A percentile compares a stretch with the other conserved stretches of the same genome.
phyloP scores from a whole-genome alignment of 2,329 filamentous ascomycete genomes.

The Blumeria graminis region DNA sequence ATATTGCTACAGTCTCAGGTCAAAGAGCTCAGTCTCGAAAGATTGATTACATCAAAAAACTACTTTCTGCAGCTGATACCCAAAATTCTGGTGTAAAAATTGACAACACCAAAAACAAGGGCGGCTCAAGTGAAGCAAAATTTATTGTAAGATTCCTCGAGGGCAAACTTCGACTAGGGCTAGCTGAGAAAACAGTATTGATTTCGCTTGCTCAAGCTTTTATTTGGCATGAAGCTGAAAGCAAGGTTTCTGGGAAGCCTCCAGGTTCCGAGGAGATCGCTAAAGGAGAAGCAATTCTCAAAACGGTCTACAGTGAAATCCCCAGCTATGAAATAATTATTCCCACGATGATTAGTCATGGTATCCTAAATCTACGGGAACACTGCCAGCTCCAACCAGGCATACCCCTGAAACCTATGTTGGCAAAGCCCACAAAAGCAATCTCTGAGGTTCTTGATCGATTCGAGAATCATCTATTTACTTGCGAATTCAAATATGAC shows the following conservation, averaged over 20 bases:
- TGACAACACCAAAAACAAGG: conserved; percentile 80
- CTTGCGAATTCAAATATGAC: conserved; percentile 98
- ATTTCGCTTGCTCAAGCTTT: conserved; percentile 77
- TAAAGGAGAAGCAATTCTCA: conserved; percentile 64
- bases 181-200: conserved; percentile 81
- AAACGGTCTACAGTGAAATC: conserved; percentile 81
- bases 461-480: conserved; percentile 87
- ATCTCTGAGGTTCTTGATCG: conserved; percentile 94
- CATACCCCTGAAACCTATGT: conserved; percentile 90
- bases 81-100: conserved; percentile 43
- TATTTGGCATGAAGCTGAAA: conserved; percentile 56
- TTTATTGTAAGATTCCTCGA: conserved; percentile 83
- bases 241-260: conserved; percentile 34
- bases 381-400: conserved; percentile 82
- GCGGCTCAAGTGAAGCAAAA: conserved; percentile 83
- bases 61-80: conserved; percentile 74
- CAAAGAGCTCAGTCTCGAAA: conserved; percentile 77
- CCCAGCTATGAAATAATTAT: conserved; percentile 91
- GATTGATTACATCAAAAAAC: conserved; percentile 84
- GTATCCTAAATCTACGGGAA: conserved; percentile 59
- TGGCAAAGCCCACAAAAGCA: conserved; percentile 93
- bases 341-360: conserved; percentile 66
- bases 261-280: conserved; percentile 56
- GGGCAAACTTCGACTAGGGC: conserved; percentile 72
- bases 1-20: conserved; percentile 66